phyloP scores from a whole-genome alignment of 495 filamentous ascomycete genomes.

The Penicillium silybi region DNA sequence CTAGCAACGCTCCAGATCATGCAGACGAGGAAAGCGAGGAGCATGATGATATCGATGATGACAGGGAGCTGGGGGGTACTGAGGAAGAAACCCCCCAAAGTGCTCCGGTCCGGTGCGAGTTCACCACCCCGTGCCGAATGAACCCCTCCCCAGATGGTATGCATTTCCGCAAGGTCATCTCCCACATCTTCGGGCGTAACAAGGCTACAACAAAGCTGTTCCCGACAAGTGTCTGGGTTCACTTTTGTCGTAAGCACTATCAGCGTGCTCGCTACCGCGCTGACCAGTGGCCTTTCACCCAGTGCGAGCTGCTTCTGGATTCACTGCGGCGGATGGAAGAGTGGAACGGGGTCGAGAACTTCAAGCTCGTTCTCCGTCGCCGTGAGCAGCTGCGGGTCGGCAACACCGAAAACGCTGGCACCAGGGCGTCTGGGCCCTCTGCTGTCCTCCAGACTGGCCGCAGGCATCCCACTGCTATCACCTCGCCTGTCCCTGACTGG shows the following conservation, averaged over 20 bases:
- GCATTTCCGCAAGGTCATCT: conserved; percentile 65
- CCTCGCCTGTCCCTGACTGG: conserved; percentile 33
- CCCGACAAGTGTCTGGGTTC: conserved; percentile 61
- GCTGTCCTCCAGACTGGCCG: conserved; percentile 1
- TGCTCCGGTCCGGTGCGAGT: conserved; percentile 17
- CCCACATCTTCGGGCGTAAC: conserved; percentile 86
- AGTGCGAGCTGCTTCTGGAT: conserved; percentile 55
- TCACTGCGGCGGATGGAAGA: conserved; percentile 56
- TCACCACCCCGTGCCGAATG: conserved; percentile 18
- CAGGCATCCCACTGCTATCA: conserved; percentile 18
- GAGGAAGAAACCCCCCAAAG: not conserved
- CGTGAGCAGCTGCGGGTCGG: conserved; percentile 18
- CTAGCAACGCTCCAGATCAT: too few species aligned
- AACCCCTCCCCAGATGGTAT: conserved; percentile 10
- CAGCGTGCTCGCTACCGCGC: conserved; percentile 68
- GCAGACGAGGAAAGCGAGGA: too few species aligned
- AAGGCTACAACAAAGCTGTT: conserved; percentile 69
- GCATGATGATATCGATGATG: too few species aligned
- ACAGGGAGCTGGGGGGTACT: too few species aligned
- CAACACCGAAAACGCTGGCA: not conserved
- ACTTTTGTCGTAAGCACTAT: conserved; percentile 81
- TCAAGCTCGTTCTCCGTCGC: conserved; percentile 26
- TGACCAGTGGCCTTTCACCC: conserved; percentile 53
- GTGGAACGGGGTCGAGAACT: conserved; percentile 52
- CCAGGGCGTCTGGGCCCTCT: not conserved